A percentile compares a stretch with the other conserved stretches of the same genome.
These are phyloP conservation scores for Xerocomus amazonicus DNA, from an alignment of 1,284 basidiomycete species.

Conservation along the genomic window DNA sequence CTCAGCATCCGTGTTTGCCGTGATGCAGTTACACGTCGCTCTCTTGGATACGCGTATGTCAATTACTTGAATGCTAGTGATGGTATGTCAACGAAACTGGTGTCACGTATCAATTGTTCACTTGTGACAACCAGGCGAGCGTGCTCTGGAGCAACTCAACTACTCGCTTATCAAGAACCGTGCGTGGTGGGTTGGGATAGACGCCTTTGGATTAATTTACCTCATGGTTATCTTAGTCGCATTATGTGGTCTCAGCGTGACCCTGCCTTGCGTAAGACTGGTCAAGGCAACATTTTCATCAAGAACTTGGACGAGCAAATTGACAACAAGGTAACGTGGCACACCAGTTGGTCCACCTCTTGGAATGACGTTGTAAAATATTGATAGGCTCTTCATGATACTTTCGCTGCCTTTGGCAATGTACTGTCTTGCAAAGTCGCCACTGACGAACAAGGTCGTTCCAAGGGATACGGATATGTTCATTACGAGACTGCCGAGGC, in stretches of 20 bases:
- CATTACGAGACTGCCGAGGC: constrained; percentile 99
- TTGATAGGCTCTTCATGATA: constrained; percentile 91
- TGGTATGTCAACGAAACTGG: constrained; percentile 52
- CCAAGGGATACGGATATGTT: constrained; percentile 97
- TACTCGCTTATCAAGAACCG: constrained; percentile 99
- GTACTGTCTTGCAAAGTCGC: constrained; percentile 99
- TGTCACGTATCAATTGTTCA: constrained; percentile 10
- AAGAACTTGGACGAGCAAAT: constrained; percentile 99
- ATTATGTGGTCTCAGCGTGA: constrained; percentile 99
- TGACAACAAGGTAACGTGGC: constrained; percentile 94
- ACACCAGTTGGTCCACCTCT: not conserved
- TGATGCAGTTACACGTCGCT: constrained; percentile 99
- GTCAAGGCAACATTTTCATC: constrained; percentile 99
- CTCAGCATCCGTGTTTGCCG: constrained; percentile 97
- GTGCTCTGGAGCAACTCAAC: constrained; percentile 98
- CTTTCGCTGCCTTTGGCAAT: constrained; percentile 98
- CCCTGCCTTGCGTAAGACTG: constrained; percentile 98
- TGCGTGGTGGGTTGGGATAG: constrained; percentile 65
- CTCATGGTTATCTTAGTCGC: constrained; percentile 52
- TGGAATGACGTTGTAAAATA: constrained; percentile 5
- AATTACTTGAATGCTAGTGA: constrained; percentile 97
- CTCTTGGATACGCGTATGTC: constrained; percentile 99
- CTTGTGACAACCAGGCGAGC: constrained; percentile 64
- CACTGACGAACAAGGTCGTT: constrained; percentile 87
- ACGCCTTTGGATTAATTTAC: not conserved